Evolutionary conservation across 192 early-diverging fungal genomes (phyloP).

Genomic region (Mortierella antarctica): DNA sequence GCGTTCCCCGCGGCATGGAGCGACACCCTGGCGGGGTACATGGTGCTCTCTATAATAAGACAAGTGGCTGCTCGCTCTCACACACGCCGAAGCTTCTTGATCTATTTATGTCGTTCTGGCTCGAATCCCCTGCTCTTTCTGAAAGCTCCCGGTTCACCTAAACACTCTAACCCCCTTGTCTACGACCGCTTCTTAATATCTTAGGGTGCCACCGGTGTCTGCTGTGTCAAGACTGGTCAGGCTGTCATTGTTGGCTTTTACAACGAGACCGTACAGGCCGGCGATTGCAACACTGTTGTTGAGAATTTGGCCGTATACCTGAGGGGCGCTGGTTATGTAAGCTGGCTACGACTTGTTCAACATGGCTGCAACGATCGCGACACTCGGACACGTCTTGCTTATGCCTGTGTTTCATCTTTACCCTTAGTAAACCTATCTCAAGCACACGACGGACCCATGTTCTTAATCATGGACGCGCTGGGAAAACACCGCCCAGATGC

Average conservation of each 20-base stretch:
- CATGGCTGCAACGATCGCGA: background rate
- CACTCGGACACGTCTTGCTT: background rate
- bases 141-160: background rate
- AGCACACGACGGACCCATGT: background rate
- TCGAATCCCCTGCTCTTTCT: background rate
- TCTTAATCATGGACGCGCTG: too few species aligned
- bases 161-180: slow-evolving; percentile 2
- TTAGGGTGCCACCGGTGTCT: slow-evolving; percentile 76
- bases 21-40: too few species aligned
- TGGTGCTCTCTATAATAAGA: too few species aligned
- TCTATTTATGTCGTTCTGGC: background rate
- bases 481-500: too few species aligned
- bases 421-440: background rate
- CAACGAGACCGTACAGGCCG: slow-evolving; percentile 70
- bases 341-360: slow-evolving; percentile 9
- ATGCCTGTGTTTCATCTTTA: background rate
- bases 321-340: slow-evolving; percentile 69
- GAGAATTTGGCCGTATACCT: slow-evolving; percentile 85
- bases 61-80: too few species aligned
- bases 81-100: too few species aligned
- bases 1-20: too few species aligned
- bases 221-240: slow-evolving; percentile 82
- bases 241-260: slow-evolving; percentile 82
- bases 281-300: slow-evolving; percentile 78
- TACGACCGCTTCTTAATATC: slow-evolving; percentile 3